A percentile compares a stretch with the other conserved stretches of the same genome.
These are phyloP conservation scores for Solanum ossicruentum DNA, from an alignment of 257 asterid species.

Conservation along the genomic window DNA sequence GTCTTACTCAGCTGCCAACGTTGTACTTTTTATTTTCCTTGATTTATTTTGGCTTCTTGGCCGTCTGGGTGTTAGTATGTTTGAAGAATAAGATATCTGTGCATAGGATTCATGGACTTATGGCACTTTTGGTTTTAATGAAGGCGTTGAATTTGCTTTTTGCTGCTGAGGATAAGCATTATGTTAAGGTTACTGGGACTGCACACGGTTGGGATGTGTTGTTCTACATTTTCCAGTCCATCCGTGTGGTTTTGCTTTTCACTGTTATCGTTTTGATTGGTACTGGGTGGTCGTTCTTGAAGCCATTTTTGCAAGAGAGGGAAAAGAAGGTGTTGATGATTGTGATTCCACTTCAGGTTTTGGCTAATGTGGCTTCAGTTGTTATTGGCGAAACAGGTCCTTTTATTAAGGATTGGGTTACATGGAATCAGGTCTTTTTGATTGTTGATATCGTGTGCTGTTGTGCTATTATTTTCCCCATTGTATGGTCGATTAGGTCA, in stretches of 20 bases:
- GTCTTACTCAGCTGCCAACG: slow-evolving; percentile 75
- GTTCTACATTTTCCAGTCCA: slow-evolving; percentile 86
- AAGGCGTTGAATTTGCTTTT: slow-evolving; percentile 75
- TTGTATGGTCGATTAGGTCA: slow-evolving; percentile 92
- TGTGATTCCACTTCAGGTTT: slow-evolving; percentile 86
- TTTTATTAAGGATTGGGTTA: slow-evolving; percentile 82
- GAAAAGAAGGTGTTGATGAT: slow-evolving; percentile 97
- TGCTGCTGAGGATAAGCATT: slow-evolving; percentile 96
- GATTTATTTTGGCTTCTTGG: slow-evolving; percentile 48
- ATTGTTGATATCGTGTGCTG: slow-evolving; percentile 90
- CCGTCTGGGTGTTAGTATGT: slow-evolving; percentile 47
- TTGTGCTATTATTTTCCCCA: slow-evolving; percentile 87
- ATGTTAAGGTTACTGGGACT: slow-evolving; percentile 87
- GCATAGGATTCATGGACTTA: slow-evolving; percentile 76
- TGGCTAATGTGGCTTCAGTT: slow-evolving; percentile 81
- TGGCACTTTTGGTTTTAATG: slow-evolving; percentile 65
- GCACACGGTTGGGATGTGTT: slow-evolving; percentile 98
- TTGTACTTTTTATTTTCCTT: slow-evolving; percentile 53
- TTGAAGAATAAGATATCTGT: slow-evolving; percentile 45
- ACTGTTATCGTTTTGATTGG: slow-evolving; percentile 82
- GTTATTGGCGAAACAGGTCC: slow-evolving; percentile 99
- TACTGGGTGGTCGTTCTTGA: slow-evolving; percentile 88
- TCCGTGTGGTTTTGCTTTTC: slow-evolving; percentile 73
- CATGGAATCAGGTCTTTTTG: slow-evolving; percentile 89
- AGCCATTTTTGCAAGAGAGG: slow-evolving; percentile 86